A percentile compares a stretch with the other conserved stretches of the same genome.
These are phyloP conservation scores for Suhomyces tanzawaensis DNA, from an alignment of 805 yeast species.

Conservation along the genomic window DNA sequence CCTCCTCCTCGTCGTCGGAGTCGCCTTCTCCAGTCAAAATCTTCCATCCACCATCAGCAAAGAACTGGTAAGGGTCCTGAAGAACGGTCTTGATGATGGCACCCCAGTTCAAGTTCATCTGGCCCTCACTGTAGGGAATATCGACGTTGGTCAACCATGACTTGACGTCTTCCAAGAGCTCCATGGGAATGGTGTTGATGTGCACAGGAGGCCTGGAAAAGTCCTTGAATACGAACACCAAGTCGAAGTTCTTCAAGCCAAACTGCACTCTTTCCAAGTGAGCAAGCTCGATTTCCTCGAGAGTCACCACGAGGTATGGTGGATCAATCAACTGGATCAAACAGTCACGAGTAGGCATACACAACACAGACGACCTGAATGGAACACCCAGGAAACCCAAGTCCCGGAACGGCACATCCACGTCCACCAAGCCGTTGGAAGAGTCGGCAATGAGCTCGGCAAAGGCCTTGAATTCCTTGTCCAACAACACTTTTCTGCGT, in stretches of 20 bases:
- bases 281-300: slow-evolving; percentile 90
- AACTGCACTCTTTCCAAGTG: slow-evolving; percentile 96
- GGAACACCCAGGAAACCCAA: slow-evolving; percentile 98
- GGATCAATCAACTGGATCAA: slow-evolving; percentile 91
- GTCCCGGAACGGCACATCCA: slow-evolving; percentile 93
- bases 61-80: slow-evolving; percentile 92
- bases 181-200: slow-evolving; percentile 93
- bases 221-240: slow-evolving; percentile 95
- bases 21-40: slow-evolving; percentile 89
- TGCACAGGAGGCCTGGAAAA: slow-evolving; percentile 85
- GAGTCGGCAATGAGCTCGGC: slow-evolving; percentile 90
- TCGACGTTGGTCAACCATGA: slow-evolving; percentile 98
- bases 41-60: slow-evolving; percentile 92
- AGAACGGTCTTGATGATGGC: slow-evolving; percentile 91
- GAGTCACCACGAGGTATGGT: slow-evolving; percentile 87
- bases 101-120: slow-evolving; percentile 93
- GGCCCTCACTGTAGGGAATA: slow-evolving; percentile 91
- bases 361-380: slow-evolving; percentile 84
- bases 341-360: slow-evolving; percentile 98
- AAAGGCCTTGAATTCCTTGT: slow-evolving; percentile 85
- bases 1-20: slow-evolving; percentile 60
- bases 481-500: slow-evolving; percentile 83
- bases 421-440: slow-evolving; percentile 76
- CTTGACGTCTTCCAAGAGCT: slow-evolving; percentile 84
- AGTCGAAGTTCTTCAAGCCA: slow-evolving; percentile 92